These are phyloP conservation scores for Panaeolus cyanescens DNA, from an alignment of 768 basidiomycete species.

Conservation along the genomic window DNA sequence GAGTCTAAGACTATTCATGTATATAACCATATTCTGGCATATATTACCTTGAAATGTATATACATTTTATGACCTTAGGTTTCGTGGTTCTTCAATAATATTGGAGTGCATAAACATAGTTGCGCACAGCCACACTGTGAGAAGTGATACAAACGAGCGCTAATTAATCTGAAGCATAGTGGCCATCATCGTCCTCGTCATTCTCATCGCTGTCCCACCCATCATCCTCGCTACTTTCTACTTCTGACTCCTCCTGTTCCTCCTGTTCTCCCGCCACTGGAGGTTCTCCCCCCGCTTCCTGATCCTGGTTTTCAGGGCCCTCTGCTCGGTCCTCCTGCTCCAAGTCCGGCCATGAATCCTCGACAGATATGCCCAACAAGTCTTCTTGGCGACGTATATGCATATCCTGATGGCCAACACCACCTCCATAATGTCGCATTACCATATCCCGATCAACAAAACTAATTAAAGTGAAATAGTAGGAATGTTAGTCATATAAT, in stretches of 20 bases:
- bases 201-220: slow-evolving; percentile 8
- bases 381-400: background rate
- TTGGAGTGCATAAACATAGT: no score
- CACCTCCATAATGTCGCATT: slow-evolving; percentile 2
- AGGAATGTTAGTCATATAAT: background rate
- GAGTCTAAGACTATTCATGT: no score
- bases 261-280: background rate
- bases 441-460: slow-evolving; percentile 11
- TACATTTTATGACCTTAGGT: no score
- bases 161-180: background rate
- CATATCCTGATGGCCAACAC: slow-evolving; percentile 2
- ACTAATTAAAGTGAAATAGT: background rate
- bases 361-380: no score
- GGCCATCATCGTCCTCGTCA: background rate
- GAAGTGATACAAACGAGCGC: no score
- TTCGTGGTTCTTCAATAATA: no score
- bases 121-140: no score
- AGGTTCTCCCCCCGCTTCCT: background rate
- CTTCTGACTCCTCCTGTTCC: background rate
- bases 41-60: no score
- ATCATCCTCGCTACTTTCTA: background rate
- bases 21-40: no score
- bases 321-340: background rate
- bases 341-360: no score
- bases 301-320: background rate